Evolutionary conservation across 169 alveolate species (phyloP).

Genomic region (Plasmodium gaboni): DNA sequence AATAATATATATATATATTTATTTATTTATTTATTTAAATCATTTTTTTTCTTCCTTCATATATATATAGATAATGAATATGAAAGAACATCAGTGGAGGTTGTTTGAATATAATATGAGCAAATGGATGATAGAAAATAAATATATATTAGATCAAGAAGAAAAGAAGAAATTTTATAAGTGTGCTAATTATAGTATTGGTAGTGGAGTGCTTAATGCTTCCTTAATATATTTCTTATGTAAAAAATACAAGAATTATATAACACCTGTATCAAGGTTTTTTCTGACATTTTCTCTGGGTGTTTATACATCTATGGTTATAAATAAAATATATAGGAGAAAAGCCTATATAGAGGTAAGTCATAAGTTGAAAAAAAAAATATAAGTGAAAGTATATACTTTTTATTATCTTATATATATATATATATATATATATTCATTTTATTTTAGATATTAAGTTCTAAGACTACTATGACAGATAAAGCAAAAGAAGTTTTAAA

Average conservation of each 20-base stretch:
- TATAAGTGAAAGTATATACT: neutral
- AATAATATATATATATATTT: neutral
- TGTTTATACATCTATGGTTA: constrained; percentile 56
- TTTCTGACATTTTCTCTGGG: constrained; percentile 69
- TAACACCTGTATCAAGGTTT: constrained; percentile 42
- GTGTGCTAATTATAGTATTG: constrained; percentile 70
- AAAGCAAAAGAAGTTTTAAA: constrained; percentile 62
- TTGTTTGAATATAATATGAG: constrained; percentile 70
- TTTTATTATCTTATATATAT: neutral
- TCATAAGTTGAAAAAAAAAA: neutral
- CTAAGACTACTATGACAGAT: constrained; percentile 62
- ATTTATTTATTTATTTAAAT: neutral
- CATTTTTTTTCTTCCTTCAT: neutral
- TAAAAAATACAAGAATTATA: constrained; percentile 36
- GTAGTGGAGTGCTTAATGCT: constrained; percentile 50
- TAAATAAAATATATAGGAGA: constrained; percentile 60
- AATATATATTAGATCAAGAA: constrained; percentile 55
- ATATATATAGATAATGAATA: constrained; percentile 17
- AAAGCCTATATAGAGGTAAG: constrained; percentile 63
- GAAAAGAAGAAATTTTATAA: constrained; percentile 64
- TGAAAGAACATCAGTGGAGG: constrained; percentile 72
- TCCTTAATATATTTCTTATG: constrained; percentile 51
- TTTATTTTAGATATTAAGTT: constrained; percentile 34
- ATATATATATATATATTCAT: neutral
- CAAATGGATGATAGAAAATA: constrained; percentile 72